A percentile compares a stretch with the other conserved stretches of the same genome.
These are phyloP conservation scores for Byssochlamys sp. DNA, from an alignment of 2,329 filamentous ascomycete genomes.

Conservation along the genomic window DNA sequence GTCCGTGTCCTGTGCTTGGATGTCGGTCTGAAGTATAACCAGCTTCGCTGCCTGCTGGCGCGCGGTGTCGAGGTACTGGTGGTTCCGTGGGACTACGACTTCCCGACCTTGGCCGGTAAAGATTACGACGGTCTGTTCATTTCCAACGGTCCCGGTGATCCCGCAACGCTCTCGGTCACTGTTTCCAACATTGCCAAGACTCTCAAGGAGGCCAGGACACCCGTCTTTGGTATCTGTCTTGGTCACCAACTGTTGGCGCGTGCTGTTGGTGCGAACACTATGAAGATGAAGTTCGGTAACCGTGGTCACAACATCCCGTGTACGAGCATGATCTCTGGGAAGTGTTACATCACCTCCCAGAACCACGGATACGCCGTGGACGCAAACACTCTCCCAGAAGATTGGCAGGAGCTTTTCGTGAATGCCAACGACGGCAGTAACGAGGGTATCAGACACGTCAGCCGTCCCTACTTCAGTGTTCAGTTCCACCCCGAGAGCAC, in stretches of 20 bases:
- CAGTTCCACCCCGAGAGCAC: conserved; percentile 98
- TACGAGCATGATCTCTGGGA: conserved; percentile 87
- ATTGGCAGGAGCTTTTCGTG: conserved; percentile 90
- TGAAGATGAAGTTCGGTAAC: conserved; percentile 99
- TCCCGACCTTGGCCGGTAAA: conserved; percentile 63
- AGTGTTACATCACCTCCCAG: conserved; percentile 97
- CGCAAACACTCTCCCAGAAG: conserved; percentile 59
- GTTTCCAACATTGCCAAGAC: conserved; percentile 69
- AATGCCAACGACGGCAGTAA: conserved; percentile 98
- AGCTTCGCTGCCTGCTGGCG: conserved; percentile 82
- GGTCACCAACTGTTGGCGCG: conserved; percentile 87
- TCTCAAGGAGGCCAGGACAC: conserved; percentile 68
- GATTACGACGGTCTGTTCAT: conserved; percentile 95
- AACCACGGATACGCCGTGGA: conserved; percentile 97
- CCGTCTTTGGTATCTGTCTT: conserved; percentile 91
- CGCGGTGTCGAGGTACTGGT: conserved; percentile 89
- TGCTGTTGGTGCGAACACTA: conserved; percentile 72
- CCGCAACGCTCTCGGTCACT: conserved; percentile 68
- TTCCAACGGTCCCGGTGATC: conserved; percentile 94
- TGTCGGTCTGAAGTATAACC: conserved; percentile 97
- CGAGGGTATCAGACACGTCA: conserved; percentile 84
- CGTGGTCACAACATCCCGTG: conserved; percentile 97
- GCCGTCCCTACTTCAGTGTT: conserved; percentile 92
- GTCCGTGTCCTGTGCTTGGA: conserved; percentile 87
- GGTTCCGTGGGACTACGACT: conserved; percentile 92